phyloP scores from a whole-genome alignment of 2,329 filamentous ascomycete genomes.

The Coniochaeta prunicola region DNA sequence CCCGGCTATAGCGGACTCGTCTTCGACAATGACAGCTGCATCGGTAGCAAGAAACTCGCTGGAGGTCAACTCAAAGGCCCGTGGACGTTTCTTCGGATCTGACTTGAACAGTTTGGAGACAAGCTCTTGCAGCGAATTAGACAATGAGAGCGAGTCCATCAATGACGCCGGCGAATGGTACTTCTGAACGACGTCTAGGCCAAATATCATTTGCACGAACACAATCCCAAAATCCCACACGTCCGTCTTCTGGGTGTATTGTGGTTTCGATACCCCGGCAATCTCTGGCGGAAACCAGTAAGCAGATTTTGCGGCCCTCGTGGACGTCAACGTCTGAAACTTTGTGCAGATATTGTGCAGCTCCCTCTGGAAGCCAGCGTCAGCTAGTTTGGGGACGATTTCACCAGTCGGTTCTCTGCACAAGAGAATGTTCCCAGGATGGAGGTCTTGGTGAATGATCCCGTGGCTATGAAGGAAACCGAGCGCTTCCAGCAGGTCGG shows the following conservation, averaged over 20 bases:
- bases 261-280: constrained; percentile 49
- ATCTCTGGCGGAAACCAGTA: constrained; percentile 83
- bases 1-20: constrained; percentile 29
- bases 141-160: constrained; percentile 64
- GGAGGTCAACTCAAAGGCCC: constrained; percentile 66
- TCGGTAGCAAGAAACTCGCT: constrained; percentile 62
- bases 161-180: constrained; percentile 74
- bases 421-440: constrained; percentile 71
- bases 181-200: constrained; percentile 65
- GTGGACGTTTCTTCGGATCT: constrained; percentile 76
- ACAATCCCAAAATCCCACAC: constrained; percentile 93
- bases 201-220: constrained; percentile 91
- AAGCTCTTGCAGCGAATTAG: constrained; percentile 70
- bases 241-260: constrained; percentile 73
- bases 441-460: constrained; percentile 76
- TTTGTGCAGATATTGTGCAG: constrained; percentile 54
- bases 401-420: constrained; percentile 63
- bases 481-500: constrained; percentile 81
- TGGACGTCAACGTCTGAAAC: constrained; percentile 42
- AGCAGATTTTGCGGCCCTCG: constrained; percentile 61
- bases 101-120: constrained; percentile 77
- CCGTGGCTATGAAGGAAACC: constrained; percentile 82
- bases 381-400: constrained; percentile 66
- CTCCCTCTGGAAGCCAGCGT: constrained; percentile 63
- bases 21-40: constrained; percentile 48